Conservation (phyloP, 352 stramenopile species). For the Peronosclerospora sorghi region DNA sequence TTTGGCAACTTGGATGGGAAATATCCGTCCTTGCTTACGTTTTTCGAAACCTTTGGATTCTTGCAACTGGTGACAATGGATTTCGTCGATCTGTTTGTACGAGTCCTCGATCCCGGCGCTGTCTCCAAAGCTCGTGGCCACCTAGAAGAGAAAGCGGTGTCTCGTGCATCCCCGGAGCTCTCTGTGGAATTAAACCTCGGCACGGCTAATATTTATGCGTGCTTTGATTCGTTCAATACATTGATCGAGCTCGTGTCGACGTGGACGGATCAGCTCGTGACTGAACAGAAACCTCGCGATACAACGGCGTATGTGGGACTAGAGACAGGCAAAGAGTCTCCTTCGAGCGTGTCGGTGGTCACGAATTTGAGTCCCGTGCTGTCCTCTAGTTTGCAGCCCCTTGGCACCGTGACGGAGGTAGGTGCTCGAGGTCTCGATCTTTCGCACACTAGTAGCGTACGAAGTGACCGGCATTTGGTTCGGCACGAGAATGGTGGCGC, state of each 20-base stretch:
- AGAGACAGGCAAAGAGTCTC: conserved; percentile 35
- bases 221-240: conserved; percentile 85
- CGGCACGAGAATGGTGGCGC: conserved; percentile 5
- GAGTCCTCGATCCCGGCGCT: conserved; percentile 39
- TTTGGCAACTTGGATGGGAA: conserved; percentile 27
- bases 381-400: conserved; percentile 12
- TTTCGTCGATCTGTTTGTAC: conserved; percentile 75
- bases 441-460: conserved; percentile 15
- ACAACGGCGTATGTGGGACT: conserved; percentile 72
- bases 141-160: conserved; percentile 25
- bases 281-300: conserved; percentile 50
- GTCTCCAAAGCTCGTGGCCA: conserved; percentile 9
- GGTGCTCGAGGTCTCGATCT: conserved; percentile 9
- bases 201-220: conserved; percentile 82
- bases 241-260: conserved; percentile 59
- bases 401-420: conserved; percentile 11
- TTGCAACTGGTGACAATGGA: conserved; percentile 80
- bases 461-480: conserved; percentile 16
- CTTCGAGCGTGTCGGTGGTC: conserved; percentile 56
- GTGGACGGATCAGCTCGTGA: conserved; percentile 62
- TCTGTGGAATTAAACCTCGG: conserved; percentile 75
- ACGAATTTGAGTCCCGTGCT: conserved; percentile 50
- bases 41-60: conserved; percentile 72
- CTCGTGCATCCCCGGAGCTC: conserved; percentile 55
- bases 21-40: conserved; percentile 69